Conservation (phyloP, 441 rosid genomes). For the Brassica balearica region DNA sequence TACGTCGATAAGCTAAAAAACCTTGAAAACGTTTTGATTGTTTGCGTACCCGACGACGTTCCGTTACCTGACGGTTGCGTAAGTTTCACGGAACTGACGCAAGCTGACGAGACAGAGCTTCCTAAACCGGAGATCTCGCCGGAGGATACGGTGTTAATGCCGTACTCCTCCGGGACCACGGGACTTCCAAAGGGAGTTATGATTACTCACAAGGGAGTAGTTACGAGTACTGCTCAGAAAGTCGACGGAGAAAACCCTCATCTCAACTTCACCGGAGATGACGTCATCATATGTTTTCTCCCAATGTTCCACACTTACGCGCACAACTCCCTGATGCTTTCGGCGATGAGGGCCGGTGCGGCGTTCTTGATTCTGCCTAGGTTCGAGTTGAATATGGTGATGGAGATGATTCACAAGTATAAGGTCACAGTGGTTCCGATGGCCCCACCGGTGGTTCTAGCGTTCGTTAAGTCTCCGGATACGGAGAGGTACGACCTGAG, state of each 20-base stretch:
- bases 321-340: constrained; percentile 51
- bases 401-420: constrained; percentile 51
- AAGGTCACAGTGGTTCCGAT: constrained; percentile 55
- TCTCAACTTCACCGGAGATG: constrained; percentile 47
- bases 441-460: constrained; percentile 62
- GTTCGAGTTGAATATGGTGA: constrained; percentile 47
- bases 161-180: constrained; percentile 65
- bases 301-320: constrained; percentile 65
- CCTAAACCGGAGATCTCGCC: constrained; percentile 46
- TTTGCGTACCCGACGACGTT: constrained; percentile 18
- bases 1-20: constrained; percentile 41
- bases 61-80: constrained; percentile 45
- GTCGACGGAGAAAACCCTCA: constrained; percentile 71
- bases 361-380: constrained; percentile 52
- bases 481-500: constrained; percentile 50
- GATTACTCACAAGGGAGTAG: constrained; percentile 58
- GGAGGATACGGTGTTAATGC: constrained; percentile 59
- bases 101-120: constrained; percentile 41
- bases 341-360: constrained; percentile 59
- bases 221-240: constrained; percentile 58
- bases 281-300: constrained; percentile 56
- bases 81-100: constrained; percentile 44
- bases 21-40: constrained; percentile 40
- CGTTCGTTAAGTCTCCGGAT: constrained; percentile 50
- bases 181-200: constrained; percentile 67